Evolutionary conservation across 163 green algal species (phyloP), one percentile per base, ranked within the genome.

Genomic region (Scenedesmus sp.): DNA sequence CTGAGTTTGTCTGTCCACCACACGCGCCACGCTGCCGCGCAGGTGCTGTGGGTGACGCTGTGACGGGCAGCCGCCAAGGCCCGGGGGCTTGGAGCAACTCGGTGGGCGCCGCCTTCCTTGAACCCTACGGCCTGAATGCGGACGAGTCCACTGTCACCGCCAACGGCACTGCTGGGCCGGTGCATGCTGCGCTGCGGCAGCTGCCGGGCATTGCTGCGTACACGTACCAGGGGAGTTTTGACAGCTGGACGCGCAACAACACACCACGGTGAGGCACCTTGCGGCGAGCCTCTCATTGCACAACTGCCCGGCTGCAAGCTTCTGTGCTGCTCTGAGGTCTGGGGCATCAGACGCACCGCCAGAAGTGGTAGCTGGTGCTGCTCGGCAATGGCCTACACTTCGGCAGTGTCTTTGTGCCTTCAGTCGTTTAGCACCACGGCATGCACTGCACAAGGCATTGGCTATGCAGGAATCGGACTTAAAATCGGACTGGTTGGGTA

Each of bases 71-170:
- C 44, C 2, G 42, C 35, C 51, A 2, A n/a, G 85, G 85, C 49
- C 68, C 68, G 35, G 85, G 85, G 3, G 91, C 87, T n/a, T 93
- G 91, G 91, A 88, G 81, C 7, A 37, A 68, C 2, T 72, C 91
- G 0, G 89, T 93, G 9, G 83, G 87, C 0, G 35, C 80, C 33
- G 91, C 91, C 26, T 93, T 93, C 73, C 59, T 89, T 4, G 22
- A 59, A 33, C 87, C 87, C 7, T 93, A 93, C 65, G 56, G 30
- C 18, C 44, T 90, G 1, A 85, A 90, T 20, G 46, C 5, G 3
- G 82, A 93, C 56, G 86, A 91, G 40, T 82, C 73, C 24, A 91
- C 82, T 59, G 33, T 92, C 40, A 92, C 82, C 24, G 82, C 73
- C 6, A 68, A 76, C 37, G 87, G 87, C 59, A 93, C 91, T 1